Percentiles rank a stretch among this genome's conserved stretches.
phyloP scores from a whole-genome alignment of 495 filamentous ascomycete species.

The Elaphomyces granulatus region DNA sequence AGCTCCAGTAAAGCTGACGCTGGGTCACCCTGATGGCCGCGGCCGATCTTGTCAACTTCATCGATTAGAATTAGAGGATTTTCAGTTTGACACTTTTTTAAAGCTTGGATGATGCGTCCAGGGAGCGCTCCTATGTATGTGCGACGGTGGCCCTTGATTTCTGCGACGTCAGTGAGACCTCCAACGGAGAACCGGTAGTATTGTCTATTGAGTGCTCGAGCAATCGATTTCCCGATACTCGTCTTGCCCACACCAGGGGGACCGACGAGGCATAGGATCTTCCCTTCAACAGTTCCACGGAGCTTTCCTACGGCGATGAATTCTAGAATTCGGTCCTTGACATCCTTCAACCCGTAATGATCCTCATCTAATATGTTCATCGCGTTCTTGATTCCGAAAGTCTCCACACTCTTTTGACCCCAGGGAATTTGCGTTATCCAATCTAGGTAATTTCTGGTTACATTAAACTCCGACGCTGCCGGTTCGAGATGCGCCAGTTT shows the following conservation, averaged over 20 bases:
- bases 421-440: constrained; percentile 98
- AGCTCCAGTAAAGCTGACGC: constrained; percentile 89
- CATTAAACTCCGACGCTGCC: constrained; percentile 94
- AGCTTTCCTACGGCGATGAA: constrained; percentile 98
- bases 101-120: constrained; percentile 90
- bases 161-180: constrained; percentile 93
- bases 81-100: constrained; percentile 98
- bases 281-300: constrained; percentile 92
- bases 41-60: constrained; percentile 95
- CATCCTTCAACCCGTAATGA: constrained; percentile 93
- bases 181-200: constrained; percentile 98
- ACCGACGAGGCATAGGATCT: constrained; percentile 95
- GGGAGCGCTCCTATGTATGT: constrained; percentile 96
- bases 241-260: constrained; percentile 97
- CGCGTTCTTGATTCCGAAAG: constrained; percentile 86
- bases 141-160: constrained; percentile 94
- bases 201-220: constrained; percentile 80
- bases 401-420: constrained; percentile 92
- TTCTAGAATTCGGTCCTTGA: constrained; percentile 96
- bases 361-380: constrained; percentile 89
- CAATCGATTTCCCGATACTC: constrained; percentile 96
- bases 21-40: constrained; percentile 91
- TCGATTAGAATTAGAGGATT: constrained; percentile 96
- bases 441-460: constrained; percentile 97
- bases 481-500: constrained; percentile 91